A percentile compares a stretch with the other conserved stretches of the same genome.
Evolutionary conservation across 306 rosid genomes (phyloP).

Genomic region (Vigna nakashimae): DNA sequence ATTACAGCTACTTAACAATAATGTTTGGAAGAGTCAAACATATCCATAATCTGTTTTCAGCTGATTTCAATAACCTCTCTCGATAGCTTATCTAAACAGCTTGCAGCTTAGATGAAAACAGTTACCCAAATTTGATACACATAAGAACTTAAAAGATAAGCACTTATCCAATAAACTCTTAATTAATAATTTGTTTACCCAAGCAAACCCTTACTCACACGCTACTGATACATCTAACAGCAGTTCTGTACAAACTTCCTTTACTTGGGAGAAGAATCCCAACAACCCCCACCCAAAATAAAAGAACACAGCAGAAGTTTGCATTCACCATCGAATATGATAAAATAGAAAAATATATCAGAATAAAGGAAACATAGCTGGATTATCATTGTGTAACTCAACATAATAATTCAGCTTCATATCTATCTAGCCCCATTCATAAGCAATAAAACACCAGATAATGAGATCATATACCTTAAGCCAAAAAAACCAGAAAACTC

Average conservation of each 20-base stretch:
- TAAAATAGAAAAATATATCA: not conserved
- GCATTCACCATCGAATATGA: not conserved
- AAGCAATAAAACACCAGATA: constrained; percentile 13
- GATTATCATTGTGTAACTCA: not conserved
- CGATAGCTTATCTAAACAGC: too few species aligned
- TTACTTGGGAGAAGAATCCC: not conserved
- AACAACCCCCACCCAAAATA: too few species aligned
- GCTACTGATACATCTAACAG: not conserved
- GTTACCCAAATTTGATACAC: not conserved
- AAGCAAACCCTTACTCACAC: not conserved
- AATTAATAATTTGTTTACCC: not conserved
- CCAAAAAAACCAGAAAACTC: constrained; percentile 15
- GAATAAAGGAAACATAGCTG: not conserved
- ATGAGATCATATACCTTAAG: not conserved
- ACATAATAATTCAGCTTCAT: constrained; percentile 3
- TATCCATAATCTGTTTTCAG: too few species aligned
- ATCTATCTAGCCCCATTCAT: constrained; percentile 12
- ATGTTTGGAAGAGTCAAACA: too few species aligned
- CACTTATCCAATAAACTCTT: not conserved
- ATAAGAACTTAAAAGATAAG: not conserved
- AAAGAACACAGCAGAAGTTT: too few species aligned
- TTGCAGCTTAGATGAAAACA: not conserved
- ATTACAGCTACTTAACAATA: too few species aligned
- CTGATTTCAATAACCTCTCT: too few species aligned
- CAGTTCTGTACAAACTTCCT: not conserved